Percentiles rank a stretch among this genome's conserved stretches.
Evolutionary conservation across 2,329 filamentous ascomycete genomes (phyloP).

Genomic region (Scytalidium lignicola): DNA sequence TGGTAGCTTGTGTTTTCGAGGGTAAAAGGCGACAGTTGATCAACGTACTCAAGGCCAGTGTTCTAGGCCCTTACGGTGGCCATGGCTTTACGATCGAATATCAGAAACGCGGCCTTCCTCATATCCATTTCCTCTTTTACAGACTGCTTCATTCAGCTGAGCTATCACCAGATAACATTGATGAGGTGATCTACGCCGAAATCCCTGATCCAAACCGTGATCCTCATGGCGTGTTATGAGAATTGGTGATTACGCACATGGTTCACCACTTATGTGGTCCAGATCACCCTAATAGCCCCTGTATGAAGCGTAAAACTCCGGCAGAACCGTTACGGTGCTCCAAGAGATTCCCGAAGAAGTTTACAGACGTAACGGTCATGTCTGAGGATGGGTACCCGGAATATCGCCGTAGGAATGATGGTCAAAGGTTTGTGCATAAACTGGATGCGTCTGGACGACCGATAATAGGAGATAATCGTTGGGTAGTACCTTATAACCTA

Average conservation of each 20-base stretch:
- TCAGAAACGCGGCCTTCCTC: slow-evolving; percentile 3
- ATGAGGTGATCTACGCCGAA: slow-evolving; percentile 3
- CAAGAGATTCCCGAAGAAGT: neutral
- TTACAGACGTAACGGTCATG: neutral
- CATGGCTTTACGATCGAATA: slow-evolving; percentile 7
- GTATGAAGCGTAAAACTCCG: neutral
- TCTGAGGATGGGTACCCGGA: neutral
- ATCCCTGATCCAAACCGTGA: neutral
- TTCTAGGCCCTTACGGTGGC: neutral
- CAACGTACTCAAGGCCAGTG: neutral
- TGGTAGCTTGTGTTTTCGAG: slow-evolving; percentile 3
- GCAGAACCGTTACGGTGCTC: neutral
- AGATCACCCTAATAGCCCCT: neutral
- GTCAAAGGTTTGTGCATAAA: neutral
- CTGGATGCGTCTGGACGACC: neutral
- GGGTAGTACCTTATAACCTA: slow-evolving; percentile 7
- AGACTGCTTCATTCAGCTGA: neutral
- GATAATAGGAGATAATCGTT: slow-evolving; percentile 4
- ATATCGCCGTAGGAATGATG: neutral
- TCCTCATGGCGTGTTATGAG: neutral
- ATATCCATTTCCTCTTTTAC: slow-evolving; percentile 3
- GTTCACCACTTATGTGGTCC: neutral
- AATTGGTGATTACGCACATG: neutral
- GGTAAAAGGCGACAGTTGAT: slow-evolving; percentile 1
- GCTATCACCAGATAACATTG: neutral